Percentiles rank a stretch among this genome's conserved stretches.
These are phyloP conservation scores for Cenococcum geophilum DNA, from an alignment of 495 filamentous ascomycete genomes.

Conservation along the genomic window DNA sequence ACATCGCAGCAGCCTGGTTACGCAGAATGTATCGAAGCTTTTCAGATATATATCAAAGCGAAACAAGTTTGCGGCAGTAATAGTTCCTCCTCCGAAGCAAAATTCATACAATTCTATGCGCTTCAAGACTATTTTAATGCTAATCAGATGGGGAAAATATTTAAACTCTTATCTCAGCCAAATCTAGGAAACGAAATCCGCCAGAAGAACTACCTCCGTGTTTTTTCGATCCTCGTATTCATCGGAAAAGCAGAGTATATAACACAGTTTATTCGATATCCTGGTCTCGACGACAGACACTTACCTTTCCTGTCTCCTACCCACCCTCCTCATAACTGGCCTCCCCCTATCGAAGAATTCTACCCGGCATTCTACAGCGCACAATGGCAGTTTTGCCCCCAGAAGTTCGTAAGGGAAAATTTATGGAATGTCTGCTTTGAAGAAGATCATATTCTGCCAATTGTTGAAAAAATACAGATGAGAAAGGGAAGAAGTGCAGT, in stretches of 20 bases:
- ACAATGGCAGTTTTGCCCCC: conserved; percentile 41
- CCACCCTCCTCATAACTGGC: conserved; percentile 14
- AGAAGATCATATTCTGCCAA: conserved; percentile 16
- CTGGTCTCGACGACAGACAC: conserved; percentile 22
- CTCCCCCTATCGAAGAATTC: conserved; percentile 13
- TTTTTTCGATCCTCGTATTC: conserved; percentile 34
- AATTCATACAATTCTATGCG: too few relatives aligned
- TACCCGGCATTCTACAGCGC: conserved; percentile 30
- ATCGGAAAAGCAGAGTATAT: conserved; percentile 28
- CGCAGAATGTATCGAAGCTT: too few relatives aligned
- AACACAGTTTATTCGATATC: conserved; percentile 25
- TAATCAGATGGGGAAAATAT: too few relatives aligned
- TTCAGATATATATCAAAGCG: too few relatives aligned
- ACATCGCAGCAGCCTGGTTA: too few relatives aligned
- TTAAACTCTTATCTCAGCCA: background rate
- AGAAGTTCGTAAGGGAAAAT: background rate
- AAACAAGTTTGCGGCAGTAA: too few relatives aligned
- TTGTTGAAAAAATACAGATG: conserved; percentile 3
- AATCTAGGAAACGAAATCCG: conserved; percentile 1
- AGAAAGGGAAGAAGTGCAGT: background rate
- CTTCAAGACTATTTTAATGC: too few relatives aligned
- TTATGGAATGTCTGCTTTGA: background rate
- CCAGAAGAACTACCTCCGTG: conserved; percentile 15
- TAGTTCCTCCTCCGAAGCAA: too few relatives aligned
- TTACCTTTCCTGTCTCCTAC: conserved; percentile 28